Base-by-base conservation (phyloP, 257 asterid species). In the Craterostigma plantagineum region DNA sequence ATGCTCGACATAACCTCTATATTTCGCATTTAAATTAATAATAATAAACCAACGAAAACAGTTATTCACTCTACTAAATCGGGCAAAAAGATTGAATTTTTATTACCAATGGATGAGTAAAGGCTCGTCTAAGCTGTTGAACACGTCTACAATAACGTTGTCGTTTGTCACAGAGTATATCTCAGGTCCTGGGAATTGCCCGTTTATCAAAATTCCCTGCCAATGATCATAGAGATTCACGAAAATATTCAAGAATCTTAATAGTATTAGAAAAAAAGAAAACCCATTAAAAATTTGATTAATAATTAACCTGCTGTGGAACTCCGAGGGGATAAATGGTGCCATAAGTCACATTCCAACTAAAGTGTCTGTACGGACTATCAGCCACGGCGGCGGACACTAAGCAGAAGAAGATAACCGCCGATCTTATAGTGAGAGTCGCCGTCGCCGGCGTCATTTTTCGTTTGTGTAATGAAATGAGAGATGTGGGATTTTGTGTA, bases 191-290 rank as follows among this genome's bases (percentile, higher is more conserved):
- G 45, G 45, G 12, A 40, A 40, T 16, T 40, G 45, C n/a, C 45
- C 45, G 17, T 40, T 40, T 40, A 40, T 40, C 45, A 40, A n/a
- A 40, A 40, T 40, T 16, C 45, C 45, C 45, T 40, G 45, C 2
- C 10, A n/a, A 40, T 11, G 10, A 40, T 7, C 13, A 14, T 8
- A 10, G 3, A 36, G 3, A 36, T 36, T 36, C 11, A 36, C 3
- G 8, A 36, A n/a, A n/a, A n/a, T n/a, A n/a, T n/a, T 36, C 30
- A 2, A n/a, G n/a, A n/a, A n/a, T 23, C 6, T n/a, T n/a, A n/a
- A 36, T 36, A 12, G 3, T 36, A 12, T 12, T 10, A 36, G 40
- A 8, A 36, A 10, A 8, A 36, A 36, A 36, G 8, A 36, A 36
- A 36, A 23, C 30, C 30, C 30, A 6, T 23, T n/a, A n/a, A 12